Base-by-base conservation (phyloP, 2,329 filamentous ascomycete genomes). In the Beauveria medogensis region DNA sequence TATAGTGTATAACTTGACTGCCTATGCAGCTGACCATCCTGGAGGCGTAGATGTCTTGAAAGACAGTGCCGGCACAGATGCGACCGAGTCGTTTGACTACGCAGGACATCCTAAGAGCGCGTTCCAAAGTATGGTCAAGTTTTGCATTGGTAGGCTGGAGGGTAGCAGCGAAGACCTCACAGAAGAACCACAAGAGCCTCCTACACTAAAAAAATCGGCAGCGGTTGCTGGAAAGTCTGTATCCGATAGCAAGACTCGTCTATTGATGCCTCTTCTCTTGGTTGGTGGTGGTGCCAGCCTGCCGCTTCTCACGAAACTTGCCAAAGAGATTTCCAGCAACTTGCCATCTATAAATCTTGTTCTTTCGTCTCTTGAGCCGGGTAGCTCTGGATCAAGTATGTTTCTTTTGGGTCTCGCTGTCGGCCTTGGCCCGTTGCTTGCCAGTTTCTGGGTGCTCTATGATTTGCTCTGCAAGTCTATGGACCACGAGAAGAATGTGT, bases 401-500 rank as follows among this genome's bases (percentile, higher is more conserved):
- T 51, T 51, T 51, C 22, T 34, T 26, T 26, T 51, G 24, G 43
- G 43, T 20, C 43, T 44, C n/a, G 43, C 43, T 44, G 47, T 51
- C 28, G 22, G 47, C 24, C 24, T 51, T 20, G 47, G 47, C 47
- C 47, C 18, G 22, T 51, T 51, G 47, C 47, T 51, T 26, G 47
- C 47, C 9, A 7, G 28, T 51, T 26, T 51, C 24, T 51, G 47
- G 47, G 24, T 28, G 12, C 24, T 51, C 47, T 51, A 51, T 51
- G 14, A 6, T 26, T 34, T 28, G 28, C 28, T 51, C 28, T 61
- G 52, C 24, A 60, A 60, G 37, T 53, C 57, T 18, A 26, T 60
- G 16, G 47, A 54, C 18, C 57, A 53, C 57, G 28, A 20, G 10
- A 60, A 60, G 37, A 48, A 60, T 20, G 26, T 40, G 28, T 60